Base-by-base conservation (phyloP, 2,329 filamentous ascomycete species). In the Polytolypa hystricis region DNA sequence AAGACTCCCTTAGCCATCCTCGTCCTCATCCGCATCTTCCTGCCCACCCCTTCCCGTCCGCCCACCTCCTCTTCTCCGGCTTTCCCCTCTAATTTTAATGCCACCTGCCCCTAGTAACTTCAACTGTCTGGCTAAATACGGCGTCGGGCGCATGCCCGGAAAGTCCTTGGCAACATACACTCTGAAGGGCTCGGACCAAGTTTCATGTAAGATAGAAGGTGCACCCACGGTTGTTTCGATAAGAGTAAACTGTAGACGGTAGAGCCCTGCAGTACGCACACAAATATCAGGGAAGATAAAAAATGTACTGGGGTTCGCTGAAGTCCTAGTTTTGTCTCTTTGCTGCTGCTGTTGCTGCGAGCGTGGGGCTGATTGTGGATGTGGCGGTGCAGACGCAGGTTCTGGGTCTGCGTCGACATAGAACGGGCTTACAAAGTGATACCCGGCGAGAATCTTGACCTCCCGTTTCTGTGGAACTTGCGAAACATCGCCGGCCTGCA, bases 261-360 rank as follows among this genome's bases (percentile, higher is more conserved):
- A 68, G 3, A 57, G 37, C 0, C 65, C 65, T 14, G 62, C 60
- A 5, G 57, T 58, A 30, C 64, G 62, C 15, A 67, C 56, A 3
- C 64, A 67, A 1, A 68, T 54, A 43, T 68, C 65, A 1, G 63
- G 54, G 35, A 68, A 68, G 17, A 67, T 61, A 45, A 67, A 68
- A 43, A 67, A 68, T 2, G 58, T 55, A 14, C 61, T 56, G 4
- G 63, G 62, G 4, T 53, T 47, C 19, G 37, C 26, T 10, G 20
- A 15, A 19, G 38, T n/a, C n/a, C n/a, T n/a, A n/a, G n/a, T n/a
- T n/a, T n/a, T 25, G 21, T 25, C 21, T 25, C 21, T 39, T 33
- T 36, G 30, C 18, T n/a, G n/a, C n/a, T n/a, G n/a, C n/a, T n/a
- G 38, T 25, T n/a, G 21, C 7, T 25, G 7, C n/a, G 21, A 25